Evolutionary conservation across 2,329 filamentous ascomycete genomes (phyloP).

Genomic region (Chalaropsis ovoidea): DNA sequence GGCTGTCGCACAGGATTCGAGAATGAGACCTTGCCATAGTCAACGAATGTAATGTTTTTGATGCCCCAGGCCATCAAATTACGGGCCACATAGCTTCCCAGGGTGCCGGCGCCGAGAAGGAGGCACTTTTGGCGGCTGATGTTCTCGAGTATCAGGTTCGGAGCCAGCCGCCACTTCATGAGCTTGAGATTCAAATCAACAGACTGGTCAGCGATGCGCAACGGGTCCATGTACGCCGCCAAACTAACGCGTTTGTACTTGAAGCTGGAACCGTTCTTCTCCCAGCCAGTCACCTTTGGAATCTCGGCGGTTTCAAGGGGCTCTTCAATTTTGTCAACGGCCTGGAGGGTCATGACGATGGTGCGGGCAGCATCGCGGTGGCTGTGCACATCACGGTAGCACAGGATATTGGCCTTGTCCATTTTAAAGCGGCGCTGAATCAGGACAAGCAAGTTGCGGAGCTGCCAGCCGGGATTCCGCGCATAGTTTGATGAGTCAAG

Average conservation of each 20-base stretch:
- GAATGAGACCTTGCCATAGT: conserved; percentile 86
- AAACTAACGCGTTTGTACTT: conserved; percentile 69
- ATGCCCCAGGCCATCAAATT: conserved; percentile 95
- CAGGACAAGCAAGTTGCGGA: conserved; percentile 79
- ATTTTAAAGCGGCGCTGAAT: conserved; percentile 73
- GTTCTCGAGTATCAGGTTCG: conserved; percentile 71
- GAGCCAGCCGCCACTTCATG: conserved; percentile 97
- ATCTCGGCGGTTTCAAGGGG: conserved; percentile 40
- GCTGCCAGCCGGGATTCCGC: conserved; percentile 80
- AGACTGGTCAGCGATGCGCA: conserved; percentile 77
- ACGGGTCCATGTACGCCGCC: conserved; percentile 86
- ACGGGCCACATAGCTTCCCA: conserved; percentile 87
- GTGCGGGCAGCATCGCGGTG: conserved; percentile 72
- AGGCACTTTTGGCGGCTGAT: conserved; percentile 88
- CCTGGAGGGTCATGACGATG: conserved; percentile 58
- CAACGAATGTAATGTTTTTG: conserved; percentile 87
- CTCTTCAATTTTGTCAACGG: conserved; percentile 3
- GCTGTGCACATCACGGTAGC: conserved; percentile 75
- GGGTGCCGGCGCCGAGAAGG: conserved; percentile 79
- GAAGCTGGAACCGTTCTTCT: conserved; percentile 62
- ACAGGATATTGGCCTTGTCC: conserved; percentile 68
- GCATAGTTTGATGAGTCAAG: conserved; percentile 86
- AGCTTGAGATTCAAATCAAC: conserved; percentile 94
- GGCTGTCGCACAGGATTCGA: conserved; percentile 95
- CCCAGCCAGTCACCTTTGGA: conserved; percentile 94